Evolutionary conservation across 1,139 yeast species (phyloP).

Genomic region (Pichia sp.): DNA sequence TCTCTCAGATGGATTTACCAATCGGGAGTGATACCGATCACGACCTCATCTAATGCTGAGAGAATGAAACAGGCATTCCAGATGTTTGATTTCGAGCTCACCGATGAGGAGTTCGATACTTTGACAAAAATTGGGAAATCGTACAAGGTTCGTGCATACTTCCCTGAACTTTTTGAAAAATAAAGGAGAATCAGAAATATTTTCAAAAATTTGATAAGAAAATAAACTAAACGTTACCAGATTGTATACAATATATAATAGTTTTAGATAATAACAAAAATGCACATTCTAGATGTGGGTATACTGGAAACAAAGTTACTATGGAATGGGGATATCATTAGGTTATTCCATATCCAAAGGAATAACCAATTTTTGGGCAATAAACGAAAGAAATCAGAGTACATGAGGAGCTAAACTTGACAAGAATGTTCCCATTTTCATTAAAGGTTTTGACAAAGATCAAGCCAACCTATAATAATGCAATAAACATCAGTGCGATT

Average conservation of each 20-base stretch:
- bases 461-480: slow-evolving; percentile 9
- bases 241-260: neutral
- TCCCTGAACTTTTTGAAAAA: slow-evolving; percentile 12
- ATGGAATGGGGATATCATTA: neutral
- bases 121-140: slow-evolving; percentile 38
- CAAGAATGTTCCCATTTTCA: neutral
- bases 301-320: neutral
- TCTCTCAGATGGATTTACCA: slow-evolving; percentile 68
- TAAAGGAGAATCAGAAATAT: neutral
- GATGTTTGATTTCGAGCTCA: slow-evolving; percentile 48
- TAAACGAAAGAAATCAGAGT: neutral
- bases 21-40: slow-evolving; percentile 65
- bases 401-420: neutral
- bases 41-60: slow-evolving; percentile 61
- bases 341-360: neutral
- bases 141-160: slow-evolving; percentile 12
- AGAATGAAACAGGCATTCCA: slow-evolving; percentile 56
- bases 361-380: neutral
- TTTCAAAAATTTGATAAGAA: neutral
- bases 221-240: neutral
- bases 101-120: slow-evolving; percentile 42
- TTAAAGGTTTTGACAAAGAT: neutral
- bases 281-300: neutral
- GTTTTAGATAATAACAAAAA: neutral
- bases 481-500: slow-evolving; percentile 8